Evolutionary conservation across 306 rosid species (phyloP).

Genomic region (Phaseolus lunatus): DNA sequence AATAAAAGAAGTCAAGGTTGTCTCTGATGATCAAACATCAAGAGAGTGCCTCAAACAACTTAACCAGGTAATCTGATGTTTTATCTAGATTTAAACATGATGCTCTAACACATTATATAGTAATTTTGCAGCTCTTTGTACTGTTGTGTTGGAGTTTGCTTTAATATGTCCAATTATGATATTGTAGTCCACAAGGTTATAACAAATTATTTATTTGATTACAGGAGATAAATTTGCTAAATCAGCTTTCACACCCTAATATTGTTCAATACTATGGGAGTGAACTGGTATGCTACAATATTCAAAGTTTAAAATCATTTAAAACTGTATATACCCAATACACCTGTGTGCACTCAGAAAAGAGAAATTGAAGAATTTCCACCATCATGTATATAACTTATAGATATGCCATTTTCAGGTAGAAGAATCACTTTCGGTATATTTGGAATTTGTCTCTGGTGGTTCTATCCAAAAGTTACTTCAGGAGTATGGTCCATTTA

Average conservation of each 20-base stretch:
- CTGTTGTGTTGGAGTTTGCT: constrained; percentile 38
- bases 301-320: constrained; percentile 11
- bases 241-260: constrained; percentile 85
- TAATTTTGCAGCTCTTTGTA: constrained; percentile 26
- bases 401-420: constrained; percentile 58
- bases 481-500: constrained; percentile 90
- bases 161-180: constrained; percentile 17
- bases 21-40: constrained; percentile 77
- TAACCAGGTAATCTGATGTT: constrained; percentile 69
- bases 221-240: constrained; percentile 96
- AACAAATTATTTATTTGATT: constrained; percentile 39
- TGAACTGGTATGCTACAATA: constrained; percentile 73
- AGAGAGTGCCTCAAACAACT: constrained; percentile 97
- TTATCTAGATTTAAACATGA: constrained; percentile 22
- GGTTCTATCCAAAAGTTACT: constrained; percentile 96
- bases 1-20: constrained; percentile 90
- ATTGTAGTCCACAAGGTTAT: constrained; percentile 30
- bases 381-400: not conserved
- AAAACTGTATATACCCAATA: constrained; percentile 21
- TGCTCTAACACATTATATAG: constrained; percentile 2
- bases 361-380: constrained; percentile 16
- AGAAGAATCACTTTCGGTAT: constrained; percentile 85
- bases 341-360: constrained; percentile 8
- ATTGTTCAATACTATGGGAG: constrained; percentile 94
- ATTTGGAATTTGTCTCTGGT: constrained; percentile 92